Base-by-base conservation (phyloP, 208 protist species). In the Trypanosoma melophagium region DNA sequence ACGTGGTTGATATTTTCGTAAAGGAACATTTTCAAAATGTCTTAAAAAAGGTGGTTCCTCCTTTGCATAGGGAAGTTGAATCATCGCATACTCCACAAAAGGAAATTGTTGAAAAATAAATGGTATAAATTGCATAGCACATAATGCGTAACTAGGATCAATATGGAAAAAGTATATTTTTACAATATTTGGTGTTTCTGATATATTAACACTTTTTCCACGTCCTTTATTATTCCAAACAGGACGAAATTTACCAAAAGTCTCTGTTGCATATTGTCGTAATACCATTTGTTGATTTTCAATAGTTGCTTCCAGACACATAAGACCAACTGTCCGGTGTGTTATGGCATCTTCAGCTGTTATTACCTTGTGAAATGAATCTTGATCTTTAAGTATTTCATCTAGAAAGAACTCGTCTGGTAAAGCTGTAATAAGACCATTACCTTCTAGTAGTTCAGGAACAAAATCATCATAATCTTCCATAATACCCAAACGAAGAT, bases 381-480 rank as follows among this genome's bases (percentile, higher is more conserved):
- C 81, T 74, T 97, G 92, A 51, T 91, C 71, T 72, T 95, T 89
- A 19, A 97, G 73, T 16, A 90, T 63, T 76, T 97, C 92, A 19
- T 95, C 92, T 22, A 97, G 62, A 64, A 83, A 97, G 63, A 96
- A 95, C 40, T 92, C 76, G 1, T 66, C 47, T 12, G 86, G 87
- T 21, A 95, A 55, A 24, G 77, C 68, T 22, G 90, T 96, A 54
- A 95, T 80, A 41, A 96, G 79, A 19, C 89, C 92, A 5, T 65
- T 63, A 21, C 80, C 89, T 9, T 57, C 56, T 14, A 95, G 64
- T 31, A 97, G 78, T 58, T 93, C 72, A 21, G 80, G 80, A 50
- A 96, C 88, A 58, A 90, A 91, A 56, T 93, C 86, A 60, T 97
- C 92, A 73, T 95, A 96, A 69, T 97, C 92, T 74, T 97, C 88